Evolutionary conservation across 345 rosid genomes (phyloP), one percentile per base, ranked within the genome.

Genomic region (Salix exigua): DNA sequence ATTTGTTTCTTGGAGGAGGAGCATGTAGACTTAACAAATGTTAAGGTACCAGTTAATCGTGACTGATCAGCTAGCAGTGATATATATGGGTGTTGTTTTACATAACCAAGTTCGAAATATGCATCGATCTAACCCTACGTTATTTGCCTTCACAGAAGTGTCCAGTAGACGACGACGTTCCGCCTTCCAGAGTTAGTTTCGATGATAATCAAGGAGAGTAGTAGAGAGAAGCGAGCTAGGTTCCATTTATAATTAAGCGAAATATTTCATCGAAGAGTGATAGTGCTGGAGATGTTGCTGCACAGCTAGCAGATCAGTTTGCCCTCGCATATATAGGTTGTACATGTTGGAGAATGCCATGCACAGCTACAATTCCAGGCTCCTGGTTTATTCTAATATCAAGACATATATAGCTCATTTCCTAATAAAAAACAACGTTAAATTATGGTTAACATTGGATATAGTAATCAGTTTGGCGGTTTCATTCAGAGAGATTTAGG

Each of bases 1-100:
- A 78, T 90, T 62, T 73, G 50, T 80, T 90, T 90, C 78, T 84
- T 90, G 3, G 81, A 76, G 84, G 91, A 90, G 75, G 80, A 88
- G 66, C 82, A 79, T 70, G 81, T 90, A 73, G 92, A 90, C 78
- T 70, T 90, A 72, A 87, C 88, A 63, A 66, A 83, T 44, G 92
- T 90, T 35, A 86, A 88, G 91, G 94, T 90, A 33, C 35, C 35
- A 33, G 35, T 33, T 33, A 33, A 33, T 0, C 4, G 35, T 33
- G 35, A 33, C 35, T 33, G 35, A 33, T 4, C 35, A 33, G 35
- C 35, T 33, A 33, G 33, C 33, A 31, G 33, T 31, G 65, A 69
- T n/a, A n/a, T n/a, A 21, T 21, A 70, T 26, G 3, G 33, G 33
- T 4, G 33, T 31, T 31, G 33, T 31, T 31, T 31, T 31, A 31